Percentiles rank a stretch among this genome's conserved stretches.
Conservation (phyloP, 805 yeast species). For the Pichia scutulata region DNA sequence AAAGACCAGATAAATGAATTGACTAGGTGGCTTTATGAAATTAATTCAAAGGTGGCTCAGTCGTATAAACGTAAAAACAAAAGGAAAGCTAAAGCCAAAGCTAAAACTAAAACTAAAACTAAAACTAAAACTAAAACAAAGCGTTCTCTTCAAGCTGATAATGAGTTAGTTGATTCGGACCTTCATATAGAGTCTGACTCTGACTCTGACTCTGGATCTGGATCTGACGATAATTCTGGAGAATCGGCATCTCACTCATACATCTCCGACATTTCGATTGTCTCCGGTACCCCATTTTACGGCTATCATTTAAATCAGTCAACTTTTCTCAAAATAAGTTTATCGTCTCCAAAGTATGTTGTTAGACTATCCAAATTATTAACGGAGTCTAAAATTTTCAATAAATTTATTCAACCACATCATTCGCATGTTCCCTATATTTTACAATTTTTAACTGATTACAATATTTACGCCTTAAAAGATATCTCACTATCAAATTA, state of each 20-base stretch:
- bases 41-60: conserved; percentile 10
- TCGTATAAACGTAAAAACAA: background rate
- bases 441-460: conserved; percentile 76
- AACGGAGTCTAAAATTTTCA: conserved; percentile 36
- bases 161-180: conserved; percentile 1
- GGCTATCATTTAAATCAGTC: conserved; percentile 67
- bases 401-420: conserved; percentile 40
- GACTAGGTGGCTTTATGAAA: conserved; percentile 7
- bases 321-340: conserved; percentile 59
- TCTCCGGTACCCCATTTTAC: conserved; percentile 75
- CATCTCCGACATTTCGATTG: conserved; percentile 53
- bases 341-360: conserved; percentile 54
- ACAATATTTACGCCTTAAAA: conserved; percentile 75
- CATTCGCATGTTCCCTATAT: conserved; percentile 78
- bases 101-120: conserved; percentile 9
- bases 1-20: conserved; percentile 29
- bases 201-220: conserved; percentile 1
- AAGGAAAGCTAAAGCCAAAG: background rate
- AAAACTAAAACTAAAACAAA: background rate
- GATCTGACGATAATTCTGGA: conserved; percentile 10
- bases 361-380: conserved; percentile 45
- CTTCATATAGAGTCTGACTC: background rate
- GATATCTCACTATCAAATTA: conserved; percentile 50
- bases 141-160: conserved; percentile 5
- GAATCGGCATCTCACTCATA: conserved; percentile 20